Base-by-base conservation (phyloP, 208 protist genomes). In the Angomonas ambiguus region DNA sequence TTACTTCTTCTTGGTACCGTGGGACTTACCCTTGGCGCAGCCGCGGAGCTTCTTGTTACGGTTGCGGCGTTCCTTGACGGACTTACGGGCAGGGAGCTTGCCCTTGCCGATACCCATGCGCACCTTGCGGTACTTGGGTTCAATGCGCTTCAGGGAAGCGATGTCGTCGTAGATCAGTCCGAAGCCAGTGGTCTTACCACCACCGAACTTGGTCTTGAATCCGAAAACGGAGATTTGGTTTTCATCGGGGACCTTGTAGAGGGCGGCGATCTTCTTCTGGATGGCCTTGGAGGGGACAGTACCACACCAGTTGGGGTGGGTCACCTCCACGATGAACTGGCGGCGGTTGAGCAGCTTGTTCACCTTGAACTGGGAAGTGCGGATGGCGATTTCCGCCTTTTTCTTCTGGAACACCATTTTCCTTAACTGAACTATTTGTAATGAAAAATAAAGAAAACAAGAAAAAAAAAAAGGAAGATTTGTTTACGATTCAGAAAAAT, bases 61-160 rank as follows among this genome's bases (percentile, higher is more conserved):
- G 96, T 99, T 99, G 95, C 98, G 99, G 77, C 95, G 91, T 82
- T 99, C 98, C 93, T 99, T 99, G 69, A 96, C 79, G 66, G 96
- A 96, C 94, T 99, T 99, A 76, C 98, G 94, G 33, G 95, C 94
- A 61, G 80, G 82, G 31, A 85, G 84, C 69, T 77, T 79, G 69
- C 79, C 84, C 81, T 92, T 97, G 62, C 82, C 88, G 67, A 98
- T 83, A 74, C 92, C 96, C 59, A 97, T 88, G 70, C 98, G 94
- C 27, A 93, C 77, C 67, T 99, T 95, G 73, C 97, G 90, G 96
- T 98, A 98, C 81, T 98, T 98, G 71, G 98, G 96, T 91, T 99
- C 98, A 74, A 94, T 94, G 77, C 96, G 93, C 91, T 99, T 99
- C 65, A 95, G 67, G 55, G 82, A 78, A 65, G 86, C 91, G 71